Percentiles rank a stretch among this genome's conserved stretches.
phyloP scores from a whole-genome alignment of 352 stramenopile genomes.

The Phytophthora multivora region DNA sequence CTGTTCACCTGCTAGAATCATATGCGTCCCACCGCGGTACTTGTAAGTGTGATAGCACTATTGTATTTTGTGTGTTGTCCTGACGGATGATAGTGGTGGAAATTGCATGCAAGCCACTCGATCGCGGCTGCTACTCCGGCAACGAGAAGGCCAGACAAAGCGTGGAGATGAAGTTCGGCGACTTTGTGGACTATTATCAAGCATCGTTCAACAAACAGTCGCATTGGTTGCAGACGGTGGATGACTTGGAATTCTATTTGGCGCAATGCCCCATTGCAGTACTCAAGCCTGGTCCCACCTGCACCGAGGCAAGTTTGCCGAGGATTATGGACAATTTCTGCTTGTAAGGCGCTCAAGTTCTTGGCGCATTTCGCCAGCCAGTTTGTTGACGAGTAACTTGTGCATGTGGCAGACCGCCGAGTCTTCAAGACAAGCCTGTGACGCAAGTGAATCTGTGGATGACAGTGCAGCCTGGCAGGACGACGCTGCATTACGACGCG shows the following conservation, averaged over 20 bases:
- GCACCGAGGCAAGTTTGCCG: constrained; percentile 46
- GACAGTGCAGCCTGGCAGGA: constrained; percentile 55
- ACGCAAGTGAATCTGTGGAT: constrained; percentile 90
- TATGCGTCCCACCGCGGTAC: constrained; percentile 42
- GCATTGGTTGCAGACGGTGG: constrained; percentile 77
- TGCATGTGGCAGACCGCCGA: constrained; percentile 39
- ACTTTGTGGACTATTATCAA: constrained; percentile 80
- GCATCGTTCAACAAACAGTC: constrained; percentile 36
- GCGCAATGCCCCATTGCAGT: constrained; percentile 82
- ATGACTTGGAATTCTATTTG: constrained; percentile 83
- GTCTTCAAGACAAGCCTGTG: constrained; percentile 44
- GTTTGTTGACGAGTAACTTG: constrained; percentile 7
- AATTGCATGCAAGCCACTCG: constrained; percentile 72
- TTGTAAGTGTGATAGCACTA: constrained; percentile 17
- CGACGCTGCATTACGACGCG: constrained; percentile 82
- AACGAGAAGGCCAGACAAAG: constrained; percentile 65
- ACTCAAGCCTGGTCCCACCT: constrained; percentile 50
- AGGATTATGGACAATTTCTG: constrained; percentile 60
- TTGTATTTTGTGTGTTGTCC: background rate
- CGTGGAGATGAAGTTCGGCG: constrained; percentile 80
- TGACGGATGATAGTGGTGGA: constrained; percentile 63
- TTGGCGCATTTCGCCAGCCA: background rate
- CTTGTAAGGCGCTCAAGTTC: constrained; percentile 45
- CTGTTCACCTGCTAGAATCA: constrained; percentile 35
- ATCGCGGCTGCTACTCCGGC: constrained; percentile 55